Conservation (phyloP, 345 rosid species). For the Brassica juncea region DNA sequence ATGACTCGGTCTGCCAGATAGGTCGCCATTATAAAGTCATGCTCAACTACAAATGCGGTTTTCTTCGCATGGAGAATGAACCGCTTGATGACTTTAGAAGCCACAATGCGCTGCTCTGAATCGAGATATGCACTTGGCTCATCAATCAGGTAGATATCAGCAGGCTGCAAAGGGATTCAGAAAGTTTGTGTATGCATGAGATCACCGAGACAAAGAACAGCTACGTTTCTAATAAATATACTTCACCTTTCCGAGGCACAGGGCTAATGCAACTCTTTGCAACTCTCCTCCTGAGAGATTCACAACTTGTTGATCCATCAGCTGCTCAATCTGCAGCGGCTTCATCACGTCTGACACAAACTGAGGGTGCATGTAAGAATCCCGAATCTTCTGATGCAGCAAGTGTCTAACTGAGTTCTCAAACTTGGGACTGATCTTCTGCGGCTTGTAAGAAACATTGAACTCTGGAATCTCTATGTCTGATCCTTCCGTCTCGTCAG, state of each 20-base stretch:
- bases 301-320: conserved; percentile 93
- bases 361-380: conserved; percentile 90
- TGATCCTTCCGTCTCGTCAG: conserved; percentile 70
- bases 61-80: conserved; percentile 98
- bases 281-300: conserved; percentile 99
- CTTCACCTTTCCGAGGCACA: conserved; percentile 93
- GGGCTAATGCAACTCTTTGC: conserved; percentile 95
- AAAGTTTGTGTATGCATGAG: conserved; percentile 22
- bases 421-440: conserved; percentile 92
- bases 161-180: too few species aligned
- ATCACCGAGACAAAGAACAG: background rate
- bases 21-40: conserved; percentile 96
- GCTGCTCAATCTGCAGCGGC: conserved; percentile 94
- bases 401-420: conserved; percentile 75
- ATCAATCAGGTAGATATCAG: conserved; percentile 95
- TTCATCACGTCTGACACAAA: conserved; percentile 98
- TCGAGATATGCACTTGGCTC: conserved; percentile 99
- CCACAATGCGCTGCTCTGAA: conserved; percentile 98
- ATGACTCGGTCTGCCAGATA: conserved; percentile 94
- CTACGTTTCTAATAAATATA: background rate
- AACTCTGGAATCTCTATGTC: conserved; percentile 93
- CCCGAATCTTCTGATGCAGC: conserved; percentile 87
- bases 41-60: conserved; percentile 98
- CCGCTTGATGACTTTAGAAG: conserved; percentile 96
- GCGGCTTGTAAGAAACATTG: conserved; percentile 97